Percentiles rank a stretch among this genome's conserved stretches.
Conservation (phyloP, 192 early-diverging fungal species). For the Rhizophlyctis rosea region DNA sequence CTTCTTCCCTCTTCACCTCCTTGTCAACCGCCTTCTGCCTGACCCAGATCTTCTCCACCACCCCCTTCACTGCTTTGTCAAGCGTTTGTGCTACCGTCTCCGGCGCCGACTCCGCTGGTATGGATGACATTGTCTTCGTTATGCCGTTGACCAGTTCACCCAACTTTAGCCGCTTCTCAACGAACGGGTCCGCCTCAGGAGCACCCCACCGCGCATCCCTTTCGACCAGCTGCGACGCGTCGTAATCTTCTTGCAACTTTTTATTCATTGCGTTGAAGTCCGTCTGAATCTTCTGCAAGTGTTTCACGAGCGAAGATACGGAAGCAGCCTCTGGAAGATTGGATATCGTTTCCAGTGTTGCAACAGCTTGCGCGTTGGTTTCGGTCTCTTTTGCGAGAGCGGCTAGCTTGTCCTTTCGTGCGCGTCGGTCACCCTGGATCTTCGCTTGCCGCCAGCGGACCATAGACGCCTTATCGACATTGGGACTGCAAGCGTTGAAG, state of each 20-base stretch:
- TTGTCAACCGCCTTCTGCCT: conserved; percentile 27
- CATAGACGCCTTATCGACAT: conserved; percentile 86
- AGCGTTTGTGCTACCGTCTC: conserved; percentile 4
- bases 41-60: conserved; percentile 11
- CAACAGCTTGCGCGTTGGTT: conserved; percentile 20
- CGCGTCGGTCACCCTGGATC: conserved; percentile 82
- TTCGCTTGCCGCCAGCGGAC: conserved; percentile 88
- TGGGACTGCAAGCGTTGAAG: conserved; percentile 53
- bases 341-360: conserved; percentile 19
- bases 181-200: conserved; percentile 29
- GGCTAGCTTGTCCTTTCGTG: conserved; percentile 63
- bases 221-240: conserved; percentile 17
- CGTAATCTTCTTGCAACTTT: conserved; percentile 13
- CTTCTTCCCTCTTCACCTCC: conserved; percentile 44
- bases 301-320: background rate
- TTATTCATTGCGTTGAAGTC: conserved; percentile 14
- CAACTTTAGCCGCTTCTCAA: conserved; percentile 21
- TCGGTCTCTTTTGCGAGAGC: conserved; percentile 30
- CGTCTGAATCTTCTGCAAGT: background rate
- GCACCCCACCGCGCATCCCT: conserved; percentile 34
- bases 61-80: background rate
- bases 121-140: background rate
- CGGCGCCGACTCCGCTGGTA: background rate
- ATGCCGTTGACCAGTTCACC: conserved; percentile 6
- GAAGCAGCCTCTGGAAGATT: background rate